Evolutionary conservation across 164 flowering plant species (phyloP).

Genomic region (Taxillus chinensis): DNA sequence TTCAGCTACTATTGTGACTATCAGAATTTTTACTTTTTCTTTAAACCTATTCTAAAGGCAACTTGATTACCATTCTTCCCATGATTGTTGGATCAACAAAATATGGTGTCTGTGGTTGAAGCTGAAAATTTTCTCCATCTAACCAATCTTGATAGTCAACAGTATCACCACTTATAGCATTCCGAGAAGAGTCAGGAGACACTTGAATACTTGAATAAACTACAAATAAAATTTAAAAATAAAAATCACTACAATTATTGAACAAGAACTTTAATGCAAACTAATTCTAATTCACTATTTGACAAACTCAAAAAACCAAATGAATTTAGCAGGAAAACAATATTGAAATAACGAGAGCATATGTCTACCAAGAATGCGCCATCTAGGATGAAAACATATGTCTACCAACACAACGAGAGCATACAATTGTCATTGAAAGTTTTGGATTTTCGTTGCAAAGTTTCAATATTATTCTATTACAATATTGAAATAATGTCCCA

Average conservation of each 20-base stretch:
- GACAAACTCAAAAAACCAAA: neutral
- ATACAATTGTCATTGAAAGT: too few species aligned
- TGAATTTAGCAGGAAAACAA: neutral
- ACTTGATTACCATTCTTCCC: conserved; percentile 30
- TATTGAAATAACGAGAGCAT: too few species aligned
- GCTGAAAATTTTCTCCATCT: conserved; percentile 22
- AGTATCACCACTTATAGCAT: conserved; percentile 20
- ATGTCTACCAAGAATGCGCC: too few species aligned
- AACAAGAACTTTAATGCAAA: neutral
- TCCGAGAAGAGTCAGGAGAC: conserved; percentile 6
- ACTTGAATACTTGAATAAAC: conserved; percentile 18
- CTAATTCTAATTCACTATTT: neutral
- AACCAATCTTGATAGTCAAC: conserved; percentile 14
- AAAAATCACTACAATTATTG: neutral
- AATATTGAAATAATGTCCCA: too few species aligned
- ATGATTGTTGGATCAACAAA: conserved; percentile 17
- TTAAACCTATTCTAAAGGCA: too few species aligned
- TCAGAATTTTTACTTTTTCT: neutral
- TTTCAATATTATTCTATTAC: too few species aligned
- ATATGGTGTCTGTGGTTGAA: conserved; percentile 16
- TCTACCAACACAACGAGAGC: too few species aligned
- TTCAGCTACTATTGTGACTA: neutral
- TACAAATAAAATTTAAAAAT: conserved; percentile 8
- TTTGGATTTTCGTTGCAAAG: too few species aligned
- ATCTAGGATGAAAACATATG: too few species aligned